These are phyloP conservation scores for Syzygium syzygioides DNA, from an alignment of 441 rosid species.

Conservation along the genomic window DNA sequence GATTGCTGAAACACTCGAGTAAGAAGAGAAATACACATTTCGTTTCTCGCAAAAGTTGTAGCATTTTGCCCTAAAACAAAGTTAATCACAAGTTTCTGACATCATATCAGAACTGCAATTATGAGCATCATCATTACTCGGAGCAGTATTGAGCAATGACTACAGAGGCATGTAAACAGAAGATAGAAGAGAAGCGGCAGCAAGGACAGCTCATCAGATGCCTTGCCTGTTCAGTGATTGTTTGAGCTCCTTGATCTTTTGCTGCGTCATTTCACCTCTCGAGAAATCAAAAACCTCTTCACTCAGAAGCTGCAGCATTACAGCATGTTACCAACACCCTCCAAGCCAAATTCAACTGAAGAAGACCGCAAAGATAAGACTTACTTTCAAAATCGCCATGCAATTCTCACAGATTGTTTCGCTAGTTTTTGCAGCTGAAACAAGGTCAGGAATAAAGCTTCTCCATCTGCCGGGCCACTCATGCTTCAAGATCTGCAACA, in stretches of 20 bases:
- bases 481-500: constrained; percentile 90
- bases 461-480: constrained; percentile 99
- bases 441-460: constrained; percentile 99
- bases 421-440: constrained; percentile 98
- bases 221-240: constrained; percentile 89
- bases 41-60: background rate
- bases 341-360: background rate
- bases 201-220: background rate
- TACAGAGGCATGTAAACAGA: background rate
- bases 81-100: background rate
- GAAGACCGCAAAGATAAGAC: constrained; percentile 6
- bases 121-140: background rate
- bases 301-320: constrained; percentile 71
- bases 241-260: constrained; percentile 96
- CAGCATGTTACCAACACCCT: constrained; percentile 11
- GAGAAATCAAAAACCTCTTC: constrained; percentile 99
- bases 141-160: background rate
- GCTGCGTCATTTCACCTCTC: constrained; percentile 99
- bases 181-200: background rate
- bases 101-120: background rate
- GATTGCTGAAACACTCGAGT: background rate
- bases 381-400: constrained; percentile 96
- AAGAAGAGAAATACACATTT: background rate
- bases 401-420: constrained; percentile 99
- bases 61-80: background rate